A percentile compares a stretch with the other conserved stretches of the same genome.
These are phyloP conservation scores for Drechmeria coniospora DNA, from an alignment of 2,329 filamentous ascomycete genomes.

Conservation along the genomic window DNA sequence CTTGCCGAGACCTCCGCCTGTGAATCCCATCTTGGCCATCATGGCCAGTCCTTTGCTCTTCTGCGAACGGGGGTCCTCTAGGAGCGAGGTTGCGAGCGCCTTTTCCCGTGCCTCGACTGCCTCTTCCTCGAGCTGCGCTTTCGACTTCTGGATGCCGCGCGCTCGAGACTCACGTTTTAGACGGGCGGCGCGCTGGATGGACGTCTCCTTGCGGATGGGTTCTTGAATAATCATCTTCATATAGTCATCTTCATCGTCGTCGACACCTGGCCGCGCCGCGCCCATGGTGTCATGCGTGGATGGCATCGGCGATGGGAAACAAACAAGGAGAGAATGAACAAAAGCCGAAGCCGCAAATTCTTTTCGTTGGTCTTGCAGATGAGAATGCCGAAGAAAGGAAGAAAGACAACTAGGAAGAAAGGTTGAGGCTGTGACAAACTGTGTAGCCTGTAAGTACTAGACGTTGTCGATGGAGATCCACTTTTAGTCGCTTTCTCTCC, in stretches of 20 bases:
- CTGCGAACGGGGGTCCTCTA: constrained; percentile 39
- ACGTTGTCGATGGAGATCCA: no score
- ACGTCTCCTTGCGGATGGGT: constrained; percentile 36
- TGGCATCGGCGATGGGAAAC: no score
- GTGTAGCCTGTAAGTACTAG: no score
- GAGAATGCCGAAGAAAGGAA: no score
- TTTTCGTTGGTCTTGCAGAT: no score
- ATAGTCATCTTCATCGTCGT: constrained; percentile 82
- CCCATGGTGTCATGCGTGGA: no score
- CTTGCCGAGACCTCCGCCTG: constrained; percentile 56
- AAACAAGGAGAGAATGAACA: no score
- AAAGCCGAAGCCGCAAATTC: no score
- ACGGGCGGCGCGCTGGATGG: constrained; percentile 36
- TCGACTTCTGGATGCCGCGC: constrained; percentile 57
- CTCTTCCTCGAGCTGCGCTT: constrained; percentile 65
- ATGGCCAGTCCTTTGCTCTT: constrained; percentile 82
- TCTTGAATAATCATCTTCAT: constrained; percentile 90
- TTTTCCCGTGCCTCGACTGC: constrained; percentile 58
- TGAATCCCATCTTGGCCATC: constrained; percentile 95
- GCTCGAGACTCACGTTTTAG: constrained; percentile 50
- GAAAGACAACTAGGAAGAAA: no score
- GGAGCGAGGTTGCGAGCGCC: constrained; percentile 58
- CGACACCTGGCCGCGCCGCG: no score
- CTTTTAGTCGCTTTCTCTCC: no score
- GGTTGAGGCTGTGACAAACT: no score